Conservation (phyloP, 2,329 filamentous ascomycete genomes). For the Xylaria arbuscula region DNA sequence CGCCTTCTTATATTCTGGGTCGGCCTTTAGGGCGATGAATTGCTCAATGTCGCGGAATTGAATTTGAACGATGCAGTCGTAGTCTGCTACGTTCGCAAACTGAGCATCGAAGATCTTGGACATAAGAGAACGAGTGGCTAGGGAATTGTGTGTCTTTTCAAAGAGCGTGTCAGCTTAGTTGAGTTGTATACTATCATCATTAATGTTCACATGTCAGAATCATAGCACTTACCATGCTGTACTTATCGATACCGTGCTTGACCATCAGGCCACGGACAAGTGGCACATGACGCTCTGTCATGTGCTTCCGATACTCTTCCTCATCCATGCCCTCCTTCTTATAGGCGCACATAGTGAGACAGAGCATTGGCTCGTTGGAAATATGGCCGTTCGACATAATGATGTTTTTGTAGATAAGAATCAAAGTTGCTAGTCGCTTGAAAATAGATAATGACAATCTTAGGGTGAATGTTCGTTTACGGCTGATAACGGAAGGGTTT, state of each 20-base stretch:
- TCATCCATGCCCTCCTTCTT: conserved; percentile 18
- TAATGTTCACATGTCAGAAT: neutral
- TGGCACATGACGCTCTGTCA: conserved; percentile 21
- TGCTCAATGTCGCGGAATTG: conserved; percentile 20
- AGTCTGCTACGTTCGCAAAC: conserved; percentile 19
- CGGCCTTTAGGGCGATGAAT: conserved; percentile 16
- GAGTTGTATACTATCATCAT: neutral
- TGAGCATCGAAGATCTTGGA: conserved; percentile 24
- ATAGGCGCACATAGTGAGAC: conserved; percentile 26
- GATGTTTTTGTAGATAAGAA: neutral
- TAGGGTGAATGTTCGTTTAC: neutral
- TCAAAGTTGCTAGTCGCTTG: neutral
- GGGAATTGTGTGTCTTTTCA: conserved; percentile 14
- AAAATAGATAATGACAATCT: neutral
- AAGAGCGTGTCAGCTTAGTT: neutral
- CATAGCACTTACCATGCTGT: conserved; percentile 19
- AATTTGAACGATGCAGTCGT: conserved; percentile 24
- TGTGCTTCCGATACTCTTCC: conserved; percentile 22
- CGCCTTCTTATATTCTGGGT: conserved; percentile 21
- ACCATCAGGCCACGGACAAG: conserved; percentile 20
- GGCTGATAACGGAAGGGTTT: neutral
- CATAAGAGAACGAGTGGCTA: conserved; percentile 18
- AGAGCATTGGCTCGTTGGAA: conserved; percentile 9
- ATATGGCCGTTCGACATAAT: neutral
- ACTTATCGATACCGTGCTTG: conserved; percentile 22